Conservation (phyloP, 2,329 filamentous ascomycete genomes). For the Aspergillus sp. region DNA sequence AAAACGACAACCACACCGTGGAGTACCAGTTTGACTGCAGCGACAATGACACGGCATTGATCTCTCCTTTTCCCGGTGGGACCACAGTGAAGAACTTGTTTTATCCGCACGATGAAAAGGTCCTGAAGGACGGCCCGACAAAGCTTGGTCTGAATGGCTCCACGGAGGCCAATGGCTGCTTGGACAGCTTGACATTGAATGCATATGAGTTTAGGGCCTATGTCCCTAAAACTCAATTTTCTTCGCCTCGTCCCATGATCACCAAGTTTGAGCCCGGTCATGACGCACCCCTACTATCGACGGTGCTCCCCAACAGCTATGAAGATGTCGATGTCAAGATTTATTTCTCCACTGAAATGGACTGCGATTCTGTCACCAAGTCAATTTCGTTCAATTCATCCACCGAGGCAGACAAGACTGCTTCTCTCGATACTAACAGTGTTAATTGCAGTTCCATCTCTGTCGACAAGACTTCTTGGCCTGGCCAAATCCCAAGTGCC, state of each 20-base stretch:
- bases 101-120: conserved; percentile 53
- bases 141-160: conserved; percentile 45
- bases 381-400: conserved; percentile 49
- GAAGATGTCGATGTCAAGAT: conserved; percentile 48
- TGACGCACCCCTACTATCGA: conserved; percentile 51
- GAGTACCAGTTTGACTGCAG: conserved; percentile 54
- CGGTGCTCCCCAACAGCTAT: conserved; percentile 30
- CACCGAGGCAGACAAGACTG: conserved; percentile 40
- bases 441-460: conserved; percentile 41
- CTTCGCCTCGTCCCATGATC: conserved; percentile 50
- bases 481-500: conserved; percentile 48
- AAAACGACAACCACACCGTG: conserved; percentile 42
- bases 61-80: conserved; percentile 50
- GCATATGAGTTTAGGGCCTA: conserved; percentile 56
- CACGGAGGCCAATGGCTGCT: conserved; percentile 48
- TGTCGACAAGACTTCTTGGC: conserved; percentile 29
- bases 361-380: conserved; percentile 49
- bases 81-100: conserved; percentile 58
- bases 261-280: conserved; percentile 57
- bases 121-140: conserved; percentile 41
- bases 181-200: conserved; percentile 46
- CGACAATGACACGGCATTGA: conserved; percentile 43
- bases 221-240: conserved; percentile 48
- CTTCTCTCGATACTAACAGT: conserved; percentile 39
- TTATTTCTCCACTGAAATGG: conserved; percentile 56